A percentile compares a stretch with the other conserved stretches of the same genome.
Conservation (phyloP, 768 basidiomycete species). For the Termitomyces sp. region DNA sequence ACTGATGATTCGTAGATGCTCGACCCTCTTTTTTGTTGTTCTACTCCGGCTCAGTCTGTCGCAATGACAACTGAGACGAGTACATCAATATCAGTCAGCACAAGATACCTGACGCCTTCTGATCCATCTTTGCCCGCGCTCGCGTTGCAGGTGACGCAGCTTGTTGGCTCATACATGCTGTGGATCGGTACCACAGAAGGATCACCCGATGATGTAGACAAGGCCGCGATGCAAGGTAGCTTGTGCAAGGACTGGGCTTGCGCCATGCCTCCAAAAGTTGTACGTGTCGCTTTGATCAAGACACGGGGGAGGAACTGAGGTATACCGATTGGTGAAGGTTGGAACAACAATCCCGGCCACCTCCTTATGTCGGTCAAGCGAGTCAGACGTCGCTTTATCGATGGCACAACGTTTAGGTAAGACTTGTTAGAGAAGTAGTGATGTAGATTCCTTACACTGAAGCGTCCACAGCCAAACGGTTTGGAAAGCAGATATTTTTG, state of each 20-base stretch:
- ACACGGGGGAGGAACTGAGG: constrained; percentile 13
- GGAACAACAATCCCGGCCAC: constrained; percentile 50
- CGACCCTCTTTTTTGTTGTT: background rate
- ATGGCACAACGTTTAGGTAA: constrained; percentile 84
- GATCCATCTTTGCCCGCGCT: constrained; percentile 56
- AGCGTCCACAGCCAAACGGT: constrained; percentile 52
- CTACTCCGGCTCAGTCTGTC: constrained; percentile 11
- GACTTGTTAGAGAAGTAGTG: constrained; percentile 18
- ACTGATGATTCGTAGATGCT: constrained; percentile 1
- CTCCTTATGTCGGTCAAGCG: constrained; percentile 59
- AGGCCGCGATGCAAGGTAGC: constrained; percentile 51
- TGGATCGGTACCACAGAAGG: constrained; percentile 71
- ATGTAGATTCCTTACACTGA: constrained; percentile 17
- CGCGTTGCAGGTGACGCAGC: constrained; percentile 61
- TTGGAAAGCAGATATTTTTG: constrained; percentile 69
- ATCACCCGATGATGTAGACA: constrained; percentile 40
- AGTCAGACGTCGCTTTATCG: constrained; percentile 61
- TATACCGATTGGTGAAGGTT: constrained; percentile 22
- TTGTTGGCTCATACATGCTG: constrained; percentile 78
- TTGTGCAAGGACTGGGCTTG: constrained; percentile 80
- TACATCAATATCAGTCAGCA: constrained; percentile 32
- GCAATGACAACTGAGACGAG: constrained; percentile 16
- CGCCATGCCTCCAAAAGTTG: constrained; percentile 63
- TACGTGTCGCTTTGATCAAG: constrained; percentile 25
- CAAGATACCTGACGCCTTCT: constrained; percentile 47